Percentiles rank a stretch among this genome's conserved stretches.
Conservation (phyloP, 2,329 filamentous ascomycete genomes). For the Aspergillus sp. region DNA sequence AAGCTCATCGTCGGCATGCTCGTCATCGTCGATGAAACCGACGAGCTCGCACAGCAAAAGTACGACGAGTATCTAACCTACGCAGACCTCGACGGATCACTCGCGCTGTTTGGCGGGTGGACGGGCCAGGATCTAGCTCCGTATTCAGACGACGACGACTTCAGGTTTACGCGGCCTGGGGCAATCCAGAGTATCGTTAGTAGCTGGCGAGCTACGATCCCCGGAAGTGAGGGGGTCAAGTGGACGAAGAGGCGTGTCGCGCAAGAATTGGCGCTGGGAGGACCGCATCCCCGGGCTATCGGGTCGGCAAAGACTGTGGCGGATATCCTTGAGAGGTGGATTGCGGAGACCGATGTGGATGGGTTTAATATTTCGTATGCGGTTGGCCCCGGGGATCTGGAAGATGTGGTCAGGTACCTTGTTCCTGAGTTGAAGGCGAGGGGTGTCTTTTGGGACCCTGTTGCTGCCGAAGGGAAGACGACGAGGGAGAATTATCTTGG, state of each 20-base stretch:
- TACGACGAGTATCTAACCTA: conserved; percentile 45
- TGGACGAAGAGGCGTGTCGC: conserved; percentile 35
- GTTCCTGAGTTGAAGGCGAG: conserved; percentile 30
- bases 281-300: conserved; percentile 8
- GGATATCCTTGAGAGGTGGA: conserved; percentile 33
- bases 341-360: conserved; percentile 29
- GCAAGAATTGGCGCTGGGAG: conserved; percentile 27
- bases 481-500: conserved; percentile 16
- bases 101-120: conserved; percentile 50
- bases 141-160: conserved; percentile 50
- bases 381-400: conserved; percentile 28
- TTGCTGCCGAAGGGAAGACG: conserved; percentile 27
- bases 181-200: conserved; percentile 50
- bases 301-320: conserved; percentile 28
- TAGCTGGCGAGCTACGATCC: conserved; percentile 47
- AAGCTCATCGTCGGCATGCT: conserved; percentile 49
- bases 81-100: conserved; percentile 45
- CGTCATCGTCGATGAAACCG: conserved; percentile 45
- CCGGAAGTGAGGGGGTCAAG: conserved; percentile 41
- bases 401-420: conserved; percentile 31
- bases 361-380: conserved; percentile 33
- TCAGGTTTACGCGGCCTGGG: conserved; percentile 44
- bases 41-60: conserved; percentile 46
- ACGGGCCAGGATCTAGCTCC: conserved; percentile 41
- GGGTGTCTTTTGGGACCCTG: conserved; percentile 43